Base-by-base conservation (phyloP, 1,284 basidiomycete species). In the Leccinum brunneo-olivaceum region DNA sequence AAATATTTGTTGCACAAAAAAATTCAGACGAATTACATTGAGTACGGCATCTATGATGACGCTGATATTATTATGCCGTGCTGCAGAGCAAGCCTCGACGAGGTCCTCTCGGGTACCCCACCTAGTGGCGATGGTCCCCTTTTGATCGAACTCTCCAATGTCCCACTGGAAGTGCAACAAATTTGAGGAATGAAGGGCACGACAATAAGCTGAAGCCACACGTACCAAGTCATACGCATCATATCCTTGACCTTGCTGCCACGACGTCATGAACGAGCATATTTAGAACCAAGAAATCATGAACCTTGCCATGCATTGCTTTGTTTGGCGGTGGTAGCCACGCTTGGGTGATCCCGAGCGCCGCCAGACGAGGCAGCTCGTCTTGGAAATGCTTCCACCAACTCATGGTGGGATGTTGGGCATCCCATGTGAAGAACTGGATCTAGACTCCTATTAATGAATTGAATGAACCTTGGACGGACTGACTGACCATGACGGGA, bases 61-160 rank as follows among this genome's bases (percentile, higher is more conserved):
- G 47, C 81, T 77, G 19, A 90, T 71, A 5, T 79, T 74, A 50
- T 74, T 67, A 50, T 68, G 61, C 49, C 70, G 72, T 3, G 85
- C 85, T 20, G 66, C 60, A 41, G 67, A 61, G 60, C 88, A 84
- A 10, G 86, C 82, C 5, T 66, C 60, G 2, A 91, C 58, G 16
- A 95, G 76, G 54, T 97, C 83, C 35, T 90, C 79, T 53, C 84
- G 86, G 11, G 84, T 86, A 15, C 94, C 94, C 90, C 92, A 98
- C 50, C 93, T 79, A n/a, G 93, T 97, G 8, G 71, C 63, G 40
- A 78, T 66, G n/a, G 76, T 68, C 10, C 85, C 87, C 62, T 91
- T 94, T 62, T 90, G 86, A 41, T 90, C 68, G 53, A 96, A 97
- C 69, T 97, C 93, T 37, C 94, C 94, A 9, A 97, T 68, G 60